These are phyloP conservation scores for Eleusine indica DNA, from an alignment of 176 grass and related monocot species.

Conservation along the genomic window DNA sequence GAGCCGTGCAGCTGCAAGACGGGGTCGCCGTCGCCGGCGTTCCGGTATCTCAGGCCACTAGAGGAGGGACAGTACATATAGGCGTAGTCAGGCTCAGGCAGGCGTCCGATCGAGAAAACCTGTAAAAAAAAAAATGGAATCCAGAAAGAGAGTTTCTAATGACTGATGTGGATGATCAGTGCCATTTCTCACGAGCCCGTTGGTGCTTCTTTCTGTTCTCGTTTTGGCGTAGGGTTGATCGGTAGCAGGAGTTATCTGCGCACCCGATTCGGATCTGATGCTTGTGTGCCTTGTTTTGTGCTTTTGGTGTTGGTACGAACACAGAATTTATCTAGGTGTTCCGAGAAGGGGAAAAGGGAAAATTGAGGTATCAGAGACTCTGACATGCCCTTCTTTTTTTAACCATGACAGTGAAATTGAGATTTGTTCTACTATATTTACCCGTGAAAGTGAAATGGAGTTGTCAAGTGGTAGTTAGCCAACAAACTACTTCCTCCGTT, in stretches of 20 bases:
- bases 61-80: slow-evolving; percentile 84
- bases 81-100: slow-evolving; percentile 5
- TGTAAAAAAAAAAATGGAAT: slow-evolving; percentile 44
- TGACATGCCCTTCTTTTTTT: slow-evolving; percentile 2
- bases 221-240: neutral
- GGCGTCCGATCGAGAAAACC: neutral
- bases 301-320: slow-evolving; percentile 14
- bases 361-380: slow-evolving; percentile 16
- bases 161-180: slow-evolving; percentile 39
- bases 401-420: slow-evolving; percentile 2
- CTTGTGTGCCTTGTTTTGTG: slow-evolving; percentile 6
- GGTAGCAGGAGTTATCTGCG: neutral
- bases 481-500: neutral
- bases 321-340: neutral
- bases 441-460: neutral
- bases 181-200: slow-evolving; percentile 25
- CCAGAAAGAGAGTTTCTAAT: slow-evolving; percentile 27
- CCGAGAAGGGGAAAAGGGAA: too few species aligned
- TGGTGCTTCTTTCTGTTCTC: neutral
- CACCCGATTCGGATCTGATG: slow-evolving; percentile 2
- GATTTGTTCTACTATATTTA: neutral
- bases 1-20: slow-evolving; percentile 68
- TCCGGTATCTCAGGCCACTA: slow-evolving; percentile 65
- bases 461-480: slow-evolving; percentile 24
- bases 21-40: slow-evolving; percentile 37